A percentile compares a stretch with the other conserved stretches of the same genome.
Conservation (phyloP, 2,329 filamentous ascomycete species). For the Phialophora verrucosa region DNA sequence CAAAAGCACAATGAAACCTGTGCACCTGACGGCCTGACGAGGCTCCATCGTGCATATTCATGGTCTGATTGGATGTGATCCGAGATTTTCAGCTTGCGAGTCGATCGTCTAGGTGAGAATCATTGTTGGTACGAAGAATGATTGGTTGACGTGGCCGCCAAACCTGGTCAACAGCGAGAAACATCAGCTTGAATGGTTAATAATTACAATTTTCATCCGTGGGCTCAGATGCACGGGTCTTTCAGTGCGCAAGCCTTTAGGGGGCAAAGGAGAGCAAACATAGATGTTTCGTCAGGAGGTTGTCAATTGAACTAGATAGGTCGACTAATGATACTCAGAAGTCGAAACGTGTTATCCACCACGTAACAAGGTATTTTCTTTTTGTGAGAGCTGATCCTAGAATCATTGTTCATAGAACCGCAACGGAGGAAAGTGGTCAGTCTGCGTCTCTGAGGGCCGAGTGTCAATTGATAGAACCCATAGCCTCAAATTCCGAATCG, state of each 20-base stretch:
- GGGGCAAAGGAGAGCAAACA: neutral
- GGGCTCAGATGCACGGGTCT: slow-evolving; percentile 1
- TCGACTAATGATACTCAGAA: neutral
- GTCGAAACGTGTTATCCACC: neutral
- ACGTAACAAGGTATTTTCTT: neutral
- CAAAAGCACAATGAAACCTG: neutral
- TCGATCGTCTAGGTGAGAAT: neutral
- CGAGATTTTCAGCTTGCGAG: slow-evolving; percentile 23
- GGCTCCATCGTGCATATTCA: slow-evolving; percentile 31
- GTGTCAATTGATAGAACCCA: slow-evolving; percentile 4
- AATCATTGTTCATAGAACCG: neutral
- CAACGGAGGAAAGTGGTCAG: neutral
- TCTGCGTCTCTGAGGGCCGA: neutral
- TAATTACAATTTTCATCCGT: neutral
- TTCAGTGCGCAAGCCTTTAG: neutral
- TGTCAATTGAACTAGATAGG: neutral
- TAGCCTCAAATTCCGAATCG: neutral
- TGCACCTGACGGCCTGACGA: slow-evolving; percentile 14
- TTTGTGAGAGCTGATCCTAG: neutral
- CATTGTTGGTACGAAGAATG: slow-evolving; percentile 6
- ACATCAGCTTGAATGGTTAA: neutral
- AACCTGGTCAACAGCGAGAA: slow-evolving; percentile 1
- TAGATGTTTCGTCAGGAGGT: neutral
- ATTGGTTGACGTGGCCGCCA: slow-evolving; percentile 15
- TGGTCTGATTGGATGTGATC: slow-evolving; percentile 24